phyloP scores from a whole-genome alignment of 177 flowering plant genomes.

The Tripterygium wilfordii region DNA sequence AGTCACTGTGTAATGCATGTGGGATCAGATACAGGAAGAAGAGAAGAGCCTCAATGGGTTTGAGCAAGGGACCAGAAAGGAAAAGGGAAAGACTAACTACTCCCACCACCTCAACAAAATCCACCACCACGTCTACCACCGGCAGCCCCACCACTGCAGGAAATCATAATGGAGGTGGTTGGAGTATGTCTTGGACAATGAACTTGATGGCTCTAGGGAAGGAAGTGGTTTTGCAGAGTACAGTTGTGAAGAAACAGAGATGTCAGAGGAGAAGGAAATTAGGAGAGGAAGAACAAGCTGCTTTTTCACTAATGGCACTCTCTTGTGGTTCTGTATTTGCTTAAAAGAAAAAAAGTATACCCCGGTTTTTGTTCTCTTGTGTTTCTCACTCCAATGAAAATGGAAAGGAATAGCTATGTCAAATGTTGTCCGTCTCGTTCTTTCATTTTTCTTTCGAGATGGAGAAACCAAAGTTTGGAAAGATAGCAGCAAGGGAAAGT shows the following conservation, averaged over 20 bases:
- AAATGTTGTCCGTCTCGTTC: no score
- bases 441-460: no score
- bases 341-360: slow-evolving; percentile 1
- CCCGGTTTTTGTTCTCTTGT: neutral
- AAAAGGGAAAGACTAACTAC: slow-evolving; percentile 16
- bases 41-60: slow-evolving; percentile 22
- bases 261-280: slow-evolving; percentile 33
- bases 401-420: neutral
- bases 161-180: neutral
- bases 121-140: neutral
- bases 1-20: slow-evolving; percentile 92
- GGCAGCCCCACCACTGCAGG: neutral
- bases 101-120: neutral
- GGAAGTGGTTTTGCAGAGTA: slow-evolving; percentile 32
- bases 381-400: no score
- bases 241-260: slow-evolving; percentile 26
- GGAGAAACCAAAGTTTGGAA: no score
- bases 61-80: slow-evolving; percentile 18
- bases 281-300: slow-evolving; percentile 79
- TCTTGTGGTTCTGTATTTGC: slow-evolving; percentile 66
- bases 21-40: slow-evolving; percentile 76
- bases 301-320: slow-evolving; percentile 59
- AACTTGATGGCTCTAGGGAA: slow-evolving; percentile 31
- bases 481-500: no score
- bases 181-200: slow-evolving; percentile 21